Evolutionary conservation across 176 grass and related monocot genomes (phyloP).

Genomic region (Typha latifolia): DNA sequence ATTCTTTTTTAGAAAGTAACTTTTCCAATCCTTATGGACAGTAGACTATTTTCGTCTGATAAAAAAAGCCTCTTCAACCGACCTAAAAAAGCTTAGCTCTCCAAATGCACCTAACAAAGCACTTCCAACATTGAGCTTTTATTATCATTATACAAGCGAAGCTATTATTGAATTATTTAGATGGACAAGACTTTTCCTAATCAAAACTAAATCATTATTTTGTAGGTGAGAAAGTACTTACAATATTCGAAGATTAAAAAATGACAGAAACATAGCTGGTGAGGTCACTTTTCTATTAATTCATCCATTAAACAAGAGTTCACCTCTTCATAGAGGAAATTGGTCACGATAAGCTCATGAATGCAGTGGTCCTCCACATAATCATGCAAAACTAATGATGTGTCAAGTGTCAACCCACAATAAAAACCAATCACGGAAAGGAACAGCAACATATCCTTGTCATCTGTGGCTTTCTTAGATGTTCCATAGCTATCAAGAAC

Average conservation of each 20-base stretch:
- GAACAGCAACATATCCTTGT: background rate
- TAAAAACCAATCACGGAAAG: constrained; percentile 1
- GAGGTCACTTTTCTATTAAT: background rate
- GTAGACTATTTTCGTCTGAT: no score
- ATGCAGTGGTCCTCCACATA: constrained; percentile 4
- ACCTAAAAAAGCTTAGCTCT: background rate
- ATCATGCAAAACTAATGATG: constrained; percentile 1
- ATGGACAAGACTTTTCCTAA: background rate
- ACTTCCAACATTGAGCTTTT: background rate
- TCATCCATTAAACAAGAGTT: background rate
- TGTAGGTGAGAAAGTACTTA: background rate
- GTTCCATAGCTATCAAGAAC: constrained; percentile 1
- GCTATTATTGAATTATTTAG: background rate
- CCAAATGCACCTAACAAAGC: background rate
- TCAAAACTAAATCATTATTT: background rate
- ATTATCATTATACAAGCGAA: background rate
- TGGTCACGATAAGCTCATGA: constrained; percentile 7
- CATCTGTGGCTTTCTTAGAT: constrained; percentile 2
- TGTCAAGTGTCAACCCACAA: constrained; percentile 5
- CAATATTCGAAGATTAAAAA: background rate
- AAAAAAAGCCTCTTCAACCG: no score
- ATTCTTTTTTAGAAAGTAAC: no score
- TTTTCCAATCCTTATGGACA: no score
- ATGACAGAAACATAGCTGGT: background rate
- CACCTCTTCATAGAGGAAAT: background rate